Conservation (phyloP, 352 stramenopile genomes). For the Phytophthora ohioensis region DNA sequence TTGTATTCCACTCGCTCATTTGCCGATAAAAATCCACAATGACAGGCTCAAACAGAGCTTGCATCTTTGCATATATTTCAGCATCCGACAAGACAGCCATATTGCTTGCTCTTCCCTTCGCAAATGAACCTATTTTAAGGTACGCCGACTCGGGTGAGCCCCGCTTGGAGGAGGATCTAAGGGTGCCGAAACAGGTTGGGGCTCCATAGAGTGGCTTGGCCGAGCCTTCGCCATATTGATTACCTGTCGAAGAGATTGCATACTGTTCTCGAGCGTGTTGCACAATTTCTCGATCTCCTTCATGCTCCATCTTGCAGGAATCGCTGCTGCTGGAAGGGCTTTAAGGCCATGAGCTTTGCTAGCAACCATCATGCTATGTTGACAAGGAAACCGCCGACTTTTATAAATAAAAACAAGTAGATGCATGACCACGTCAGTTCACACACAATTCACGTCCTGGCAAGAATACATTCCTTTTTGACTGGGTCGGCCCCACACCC, state of each 20-base stretch:
- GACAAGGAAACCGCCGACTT: not conserved
- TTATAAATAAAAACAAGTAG: not conserved
- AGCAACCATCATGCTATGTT: conserved; percentile 3
- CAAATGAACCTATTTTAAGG: not conserved
- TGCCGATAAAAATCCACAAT: not conserved
- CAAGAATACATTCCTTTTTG: not conserved
- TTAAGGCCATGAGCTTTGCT: not conserved
- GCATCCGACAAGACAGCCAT: not conserved
- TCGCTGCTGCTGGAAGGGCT: not conserved
- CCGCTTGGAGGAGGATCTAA: not conserved
- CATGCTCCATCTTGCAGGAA: not conserved
- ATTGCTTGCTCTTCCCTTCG: not conserved
- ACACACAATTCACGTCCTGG: not conserved
- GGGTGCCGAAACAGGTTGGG: not conserved
- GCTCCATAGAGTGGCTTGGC: not conserved
- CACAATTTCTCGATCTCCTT: not conserved
- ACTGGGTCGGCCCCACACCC: not conserved
- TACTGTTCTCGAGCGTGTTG: not conserved
- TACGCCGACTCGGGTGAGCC: not conserved
- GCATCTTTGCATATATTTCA: not conserved
- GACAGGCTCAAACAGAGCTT: not conserved
- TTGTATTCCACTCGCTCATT: not conserved
- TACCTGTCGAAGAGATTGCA: not conserved
- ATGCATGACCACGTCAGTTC: not conserved
- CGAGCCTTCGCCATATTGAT: not conserved